These are phyloP conservation scores for Russula emetica DNA, from an alignment of 768 basidiomycete species.

Conservation along the genomic window DNA sequence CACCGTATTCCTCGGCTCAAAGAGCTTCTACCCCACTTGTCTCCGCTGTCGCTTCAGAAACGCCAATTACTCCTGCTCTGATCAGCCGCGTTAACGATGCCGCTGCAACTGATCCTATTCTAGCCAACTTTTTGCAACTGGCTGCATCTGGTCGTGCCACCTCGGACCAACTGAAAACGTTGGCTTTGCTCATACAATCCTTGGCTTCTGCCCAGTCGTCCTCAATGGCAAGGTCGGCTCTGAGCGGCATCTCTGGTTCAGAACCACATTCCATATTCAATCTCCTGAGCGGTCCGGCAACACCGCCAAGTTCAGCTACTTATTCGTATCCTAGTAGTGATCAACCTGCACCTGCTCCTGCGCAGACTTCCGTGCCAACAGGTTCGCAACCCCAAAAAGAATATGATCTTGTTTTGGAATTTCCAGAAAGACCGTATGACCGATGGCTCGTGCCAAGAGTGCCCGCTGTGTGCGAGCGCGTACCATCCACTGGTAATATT, in stretches of 20 bases:
- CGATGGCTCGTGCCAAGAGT: conserved; percentile 68
- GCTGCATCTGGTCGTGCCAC: conserved; percentile 60
- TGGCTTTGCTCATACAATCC: conserved; percentile 70
- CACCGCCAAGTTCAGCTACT: conserved; percentile 1
- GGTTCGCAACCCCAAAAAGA: conserved; percentile 41
- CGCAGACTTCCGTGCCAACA: conserved; percentile 6
- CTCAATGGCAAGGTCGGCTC: background rate
- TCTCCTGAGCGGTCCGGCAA: conserved; percentile 6
- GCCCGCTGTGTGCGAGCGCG: conserved; percentile 47
- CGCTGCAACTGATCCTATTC: conserved; percentile 60
- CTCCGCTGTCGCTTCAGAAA: conserved; percentile 43
- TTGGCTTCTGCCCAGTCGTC: conserved; percentile 39
- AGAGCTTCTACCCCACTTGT: conserved; percentile 40
- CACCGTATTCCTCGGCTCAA: conserved; percentile 20
- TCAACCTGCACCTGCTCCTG: background rate
- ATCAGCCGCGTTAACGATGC: conserved; percentile 63
- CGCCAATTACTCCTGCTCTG: conserved; percentile 52
- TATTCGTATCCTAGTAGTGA: conserved; percentile 3
- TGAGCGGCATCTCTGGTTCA: conserved; percentile 8
- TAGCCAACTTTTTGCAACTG: conserved; percentile 60
- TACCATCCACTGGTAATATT: conserved; percentile 21
- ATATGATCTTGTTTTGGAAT: conserved; percentile 74
- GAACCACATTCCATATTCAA: conserved; percentile 15
- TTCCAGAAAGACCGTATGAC: conserved; percentile 56
- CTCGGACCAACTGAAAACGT: conserved; percentile 59